Conservation (phyloP, 2,329 filamentous ascomycete species). For the Talaromyces sp. region DNA sequence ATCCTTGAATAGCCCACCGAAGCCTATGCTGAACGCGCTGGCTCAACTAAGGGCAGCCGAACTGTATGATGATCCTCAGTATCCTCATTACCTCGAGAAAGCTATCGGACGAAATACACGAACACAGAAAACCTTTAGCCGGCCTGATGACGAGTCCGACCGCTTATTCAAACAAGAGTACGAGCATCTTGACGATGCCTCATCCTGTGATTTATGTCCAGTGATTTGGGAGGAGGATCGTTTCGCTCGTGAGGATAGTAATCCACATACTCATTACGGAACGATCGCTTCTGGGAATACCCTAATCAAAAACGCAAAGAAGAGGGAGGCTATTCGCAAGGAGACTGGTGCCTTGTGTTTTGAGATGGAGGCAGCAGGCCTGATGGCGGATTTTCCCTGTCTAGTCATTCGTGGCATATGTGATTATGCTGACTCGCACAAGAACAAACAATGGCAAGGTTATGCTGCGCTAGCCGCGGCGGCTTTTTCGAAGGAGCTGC, state of each 20-base stretch:
- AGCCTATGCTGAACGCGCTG: not conserved
- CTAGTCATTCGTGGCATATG: constrained; percentile 17
- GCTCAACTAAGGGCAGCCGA: not conserved
- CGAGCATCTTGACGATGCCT: not conserved
- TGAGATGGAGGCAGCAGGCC: not conserved
- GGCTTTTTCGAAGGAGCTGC: constrained; percentile 1
- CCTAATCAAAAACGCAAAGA: not conserved
- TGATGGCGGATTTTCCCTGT: not conserved
- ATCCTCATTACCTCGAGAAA: not conserved
- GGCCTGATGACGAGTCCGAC: not conserved
- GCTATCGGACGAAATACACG: not conserved
- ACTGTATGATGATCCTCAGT: not conserved
- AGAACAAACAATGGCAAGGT: constrained; percentile 19
- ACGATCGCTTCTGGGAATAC: not conserved
- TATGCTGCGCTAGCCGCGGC: constrained; percentile 17
- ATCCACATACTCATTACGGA: not conserved
- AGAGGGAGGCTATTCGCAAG: not conserved
- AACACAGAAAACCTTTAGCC: not conserved
- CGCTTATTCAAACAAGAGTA: not conserved
- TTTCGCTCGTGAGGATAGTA: not conserved
- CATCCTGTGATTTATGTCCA: not conserved
- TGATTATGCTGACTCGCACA: constrained; percentile 20
- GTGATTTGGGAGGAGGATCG: not conserved
- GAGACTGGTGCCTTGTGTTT: not conserved
- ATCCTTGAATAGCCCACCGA: not conserved